phyloP scores from a whole-genome alignment of 2,329 filamentous ascomycete genomes.

The Botryotinia calthae region DNA sequence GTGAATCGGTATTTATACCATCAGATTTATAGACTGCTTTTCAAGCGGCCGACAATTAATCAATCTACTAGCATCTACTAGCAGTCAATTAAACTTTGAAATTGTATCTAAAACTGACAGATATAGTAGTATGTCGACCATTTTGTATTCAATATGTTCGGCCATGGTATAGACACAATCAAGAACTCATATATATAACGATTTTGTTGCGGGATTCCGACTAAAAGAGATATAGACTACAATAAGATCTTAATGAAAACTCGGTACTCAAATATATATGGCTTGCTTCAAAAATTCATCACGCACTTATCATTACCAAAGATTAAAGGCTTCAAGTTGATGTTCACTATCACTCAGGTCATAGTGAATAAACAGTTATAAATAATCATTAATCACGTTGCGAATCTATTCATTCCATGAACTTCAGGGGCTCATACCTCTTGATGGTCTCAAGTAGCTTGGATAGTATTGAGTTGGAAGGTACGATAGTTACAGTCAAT shows the following conservation, averaged over 20 bases:
- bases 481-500: background rate
- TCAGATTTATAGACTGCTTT: too few species aligned
- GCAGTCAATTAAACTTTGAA: background rate
- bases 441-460: background rate
- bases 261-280: background rate
- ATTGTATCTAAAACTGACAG: fast-evolving
- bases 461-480: background rate
- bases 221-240: background rate
- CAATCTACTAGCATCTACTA: background rate
- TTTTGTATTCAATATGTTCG: background rate
- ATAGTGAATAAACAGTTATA: background rate
- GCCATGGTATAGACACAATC: background rate
- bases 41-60: too few species aligned
- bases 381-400: background rate
- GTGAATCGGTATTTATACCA: background rate
- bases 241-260: background rate
- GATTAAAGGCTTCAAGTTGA: background rate
- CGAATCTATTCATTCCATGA: background rate
- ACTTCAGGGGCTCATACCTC: background rate
- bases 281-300: background rate
- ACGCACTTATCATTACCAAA: background rate
- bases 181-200: background rate
- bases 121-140: background rate
- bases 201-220: background rate
- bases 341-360: background rate